Base-by-base conservation (phyloP, 352 stramenopile genomes). In the Globisporangium okanoganense region DNA sequence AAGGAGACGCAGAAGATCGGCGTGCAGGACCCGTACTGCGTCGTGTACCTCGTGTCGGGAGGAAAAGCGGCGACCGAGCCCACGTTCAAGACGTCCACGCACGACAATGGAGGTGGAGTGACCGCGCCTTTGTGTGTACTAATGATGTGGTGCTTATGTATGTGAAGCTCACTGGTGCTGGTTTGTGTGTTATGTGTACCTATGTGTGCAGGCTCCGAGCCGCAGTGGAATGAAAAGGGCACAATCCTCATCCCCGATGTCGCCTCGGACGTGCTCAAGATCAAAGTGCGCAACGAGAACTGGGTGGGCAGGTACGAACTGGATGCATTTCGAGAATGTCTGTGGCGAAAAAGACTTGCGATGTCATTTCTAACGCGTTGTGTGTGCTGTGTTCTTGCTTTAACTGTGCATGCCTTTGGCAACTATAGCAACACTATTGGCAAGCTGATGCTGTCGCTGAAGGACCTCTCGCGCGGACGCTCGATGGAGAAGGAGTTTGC, bases 401-500 rank as follows among this genome's bases (percentile, higher is more conserved):
- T 61, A n/a, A 40, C 12, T 38, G 25, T 58, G 18, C 38, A 40
- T 48, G 41, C n/a, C n/a, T n/a, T n/a, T n/a, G n/a, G n/a, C 47
- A 35, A 38, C 22, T 25, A 40, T 52, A 92, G 82, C 58, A 84
- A 87, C 25, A 69, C 76, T 40, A 92, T 92, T 47, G 82, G 82
- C 29, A 80, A 92, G 52, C 75, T 82, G n/a, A 72, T 78, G 25
- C 49, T 92, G n/a, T 70, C 82, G 18, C 66, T 92, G 67, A 71
- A 79, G 29, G 82, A 92, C 48, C 65, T 92, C 41, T 88, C 82
- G 7, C 79, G 82, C 29, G 82, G 82, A 38, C 78, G 79, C 24
- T 88, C 79, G 20, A 90, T 92, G 74, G 79, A 92, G 58, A 90
- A 90, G 63, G 79, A 92, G 69, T 88, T 90, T 48, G 82, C 78